Evolutionary conservation across 805 yeast genomes (phyloP), one percentile per base, ranked within the genome.

Genomic region (Sugiyamaella valdiviana): DNA sequence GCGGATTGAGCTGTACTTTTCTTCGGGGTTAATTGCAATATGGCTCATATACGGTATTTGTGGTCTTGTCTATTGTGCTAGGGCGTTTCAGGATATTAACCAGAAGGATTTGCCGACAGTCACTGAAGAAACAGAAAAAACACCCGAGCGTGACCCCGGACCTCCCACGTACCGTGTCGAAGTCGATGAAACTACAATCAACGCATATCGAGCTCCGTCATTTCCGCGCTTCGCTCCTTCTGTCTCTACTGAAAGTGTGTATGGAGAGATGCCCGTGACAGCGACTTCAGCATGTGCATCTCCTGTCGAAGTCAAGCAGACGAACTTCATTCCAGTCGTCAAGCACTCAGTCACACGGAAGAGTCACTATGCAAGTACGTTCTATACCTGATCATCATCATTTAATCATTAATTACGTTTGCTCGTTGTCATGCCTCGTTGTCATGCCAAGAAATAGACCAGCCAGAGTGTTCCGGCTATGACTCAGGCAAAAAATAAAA

Each of bases 31-130:
- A 23, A 14, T 51, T 14, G 15, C 36, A 2, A 20, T 44, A 22
- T 53, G 55, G 57, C 26, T 52, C 17, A 16, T 43, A 6, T 37
- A 50, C 10, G 55, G 55, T 6, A 3, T 45, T 14, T 7, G 21
- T 10, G 53, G 46, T 1, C 29, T 44, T 5, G 14, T 41, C 10
- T 51, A 51, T 44, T 53, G 55, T 36, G 17, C 26, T n/a, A 20
- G 29, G 10, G 7, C 7, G 7, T n/a, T 36, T 15, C 14, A n/a
- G 14, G 32, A 26, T 10, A n/a, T 26, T n/a, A 26, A 26, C 32
- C 10, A n/a, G n/a, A 10, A 12, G 32, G 32, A 26, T 6, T n/a
- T 26, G 9, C 32, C 32, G 9, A 10, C 32, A 3, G 32, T 26
- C 14, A 26, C 9, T 26, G 7, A 6, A 3, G 32, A 4, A 10